A percentile compares a stretch with the other conserved stretches of the same genome.
phyloP scores from a whole-genome alignment of 352 stramenopile genomes.

The Lagenidium sp. region DNA sequence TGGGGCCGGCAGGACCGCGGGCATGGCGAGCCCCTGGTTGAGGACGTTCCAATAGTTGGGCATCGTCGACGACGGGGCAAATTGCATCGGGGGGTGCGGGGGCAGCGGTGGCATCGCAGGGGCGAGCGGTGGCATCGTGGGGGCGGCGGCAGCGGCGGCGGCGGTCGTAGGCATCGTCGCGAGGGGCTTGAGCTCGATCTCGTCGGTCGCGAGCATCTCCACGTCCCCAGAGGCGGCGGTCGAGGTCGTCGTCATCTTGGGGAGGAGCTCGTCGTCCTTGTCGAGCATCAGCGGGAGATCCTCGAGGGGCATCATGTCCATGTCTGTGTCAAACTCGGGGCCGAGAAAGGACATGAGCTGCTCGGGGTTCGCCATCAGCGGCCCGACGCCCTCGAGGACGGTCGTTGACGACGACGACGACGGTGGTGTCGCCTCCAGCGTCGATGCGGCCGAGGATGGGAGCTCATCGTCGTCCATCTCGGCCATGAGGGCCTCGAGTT shows the following conservation, averaged over 20 bases:
- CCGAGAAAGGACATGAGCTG: constrained; percentile 18
- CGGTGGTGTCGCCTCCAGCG: no score
- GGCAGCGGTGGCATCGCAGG: no score
- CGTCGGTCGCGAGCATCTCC: constrained; percentile 7
- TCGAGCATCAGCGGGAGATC: constrained; percentile 16
- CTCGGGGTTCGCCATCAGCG: constrained; percentile 10
- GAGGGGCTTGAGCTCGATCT: background rate
- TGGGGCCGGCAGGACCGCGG: constrained; percentile 6
- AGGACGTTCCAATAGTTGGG: constrained; percentile 85
- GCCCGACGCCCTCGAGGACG: background rate
- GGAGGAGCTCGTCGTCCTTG: background rate
- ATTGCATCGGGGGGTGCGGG: constrained; percentile 25
- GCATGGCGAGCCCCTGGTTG: constrained; percentile 41
- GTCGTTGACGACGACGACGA: no score
- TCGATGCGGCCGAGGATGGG: no score
- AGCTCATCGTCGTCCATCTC: constrained; percentile 36
- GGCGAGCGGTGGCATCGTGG: background rate
- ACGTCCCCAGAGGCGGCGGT: constrained; percentile 3
- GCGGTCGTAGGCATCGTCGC: no score
- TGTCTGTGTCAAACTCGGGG: constrained; percentile 32
- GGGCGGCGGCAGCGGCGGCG: no score
- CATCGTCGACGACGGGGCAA: constrained; percentile 56
- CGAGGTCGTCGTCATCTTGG: background rate
- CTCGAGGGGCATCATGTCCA: constrained; percentile 56
- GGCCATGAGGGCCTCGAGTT: constrained; percentile 72